phyloP scores from a whole-genome alignment of 2,329 filamentous ascomycete genomes.

The Daldinia eschscholtzii region DNA sequence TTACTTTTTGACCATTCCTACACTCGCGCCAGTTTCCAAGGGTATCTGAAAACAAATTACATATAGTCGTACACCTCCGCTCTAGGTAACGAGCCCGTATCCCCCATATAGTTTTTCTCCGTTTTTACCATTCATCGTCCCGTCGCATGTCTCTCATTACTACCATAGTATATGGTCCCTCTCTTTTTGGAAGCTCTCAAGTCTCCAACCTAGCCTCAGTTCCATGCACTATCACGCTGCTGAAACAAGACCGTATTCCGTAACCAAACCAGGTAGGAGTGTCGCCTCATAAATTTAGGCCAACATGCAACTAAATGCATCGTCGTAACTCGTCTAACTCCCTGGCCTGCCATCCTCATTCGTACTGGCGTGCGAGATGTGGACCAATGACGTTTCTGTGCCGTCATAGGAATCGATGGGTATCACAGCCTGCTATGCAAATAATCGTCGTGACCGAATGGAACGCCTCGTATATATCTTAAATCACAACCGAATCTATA shows the following conservation, averaged over 20 bases:
- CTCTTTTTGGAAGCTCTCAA: constrained; percentile 16
- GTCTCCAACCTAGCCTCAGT: constrained; percentile 14
- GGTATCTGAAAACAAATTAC: constrained; percentile 51
- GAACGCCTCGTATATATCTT: constrained; percentile 47
- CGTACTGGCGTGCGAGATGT: constrained; percentile 27
- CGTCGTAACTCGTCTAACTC: constrained; percentile 39
- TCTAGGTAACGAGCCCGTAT: constrained; percentile 44
- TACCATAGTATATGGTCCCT: constrained; percentile 17
- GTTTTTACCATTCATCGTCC: constrained; percentile 39
- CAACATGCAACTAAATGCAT: constrained; percentile 30
- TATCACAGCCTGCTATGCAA: constrained; percentile 45
- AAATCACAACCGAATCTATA: constrained; percentile 44
- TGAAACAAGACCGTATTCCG: constrained; percentile 12
- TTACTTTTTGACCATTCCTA: constrained; percentile 41
- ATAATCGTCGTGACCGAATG: constrained; percentile 40
- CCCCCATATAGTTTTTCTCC: constrained; percentile 32
- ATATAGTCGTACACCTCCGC: constrained; percentile 50
- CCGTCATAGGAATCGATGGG: constrained; percentile 38
- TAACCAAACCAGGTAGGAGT: constrained; percentile 21
- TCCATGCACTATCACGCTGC: constrained; percentile 25
- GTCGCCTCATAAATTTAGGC: constrained; percentile 26
- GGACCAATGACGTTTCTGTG: constrained; percentile 27
- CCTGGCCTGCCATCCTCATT: constrained; percentile 37
- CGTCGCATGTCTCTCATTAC: constrained; percentile 14
- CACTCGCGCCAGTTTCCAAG: constrained; percentile 44